Evolutionary conservation across 1,139 yeast genomes (phyloP).

Genomic region (Magnusiomyces ingens): DNA sequence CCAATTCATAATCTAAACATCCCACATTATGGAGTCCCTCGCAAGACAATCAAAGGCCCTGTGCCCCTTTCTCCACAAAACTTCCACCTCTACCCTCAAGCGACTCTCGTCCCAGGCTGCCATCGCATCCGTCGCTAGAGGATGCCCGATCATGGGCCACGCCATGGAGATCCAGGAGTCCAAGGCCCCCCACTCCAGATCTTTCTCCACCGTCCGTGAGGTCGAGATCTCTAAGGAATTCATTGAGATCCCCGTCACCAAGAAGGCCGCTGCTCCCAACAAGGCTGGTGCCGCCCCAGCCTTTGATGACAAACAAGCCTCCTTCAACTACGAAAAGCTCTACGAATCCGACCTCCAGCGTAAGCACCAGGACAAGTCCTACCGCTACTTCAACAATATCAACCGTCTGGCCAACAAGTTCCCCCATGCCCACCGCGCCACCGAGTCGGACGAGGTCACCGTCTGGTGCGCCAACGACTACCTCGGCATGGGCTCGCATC

Average conservation of each 20-base stretch:
- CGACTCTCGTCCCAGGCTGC: constrained; percentile 23
- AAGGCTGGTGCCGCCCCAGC: constrained; percentile 14
- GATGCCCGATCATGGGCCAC: constrained; percentile 84
- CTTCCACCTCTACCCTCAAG: constrained; percentile 53
- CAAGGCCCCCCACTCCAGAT: constrained; percentile 18
- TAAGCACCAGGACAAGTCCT: constrained; percentile 83
- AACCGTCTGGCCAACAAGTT: constrained; percentile 91
- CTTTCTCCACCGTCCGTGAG: constrained; percentile 17
- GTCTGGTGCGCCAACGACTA: constrained; percentile 99
- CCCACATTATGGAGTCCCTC: constrained; percentile 61
- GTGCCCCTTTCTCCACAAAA: constrained; percentile 74
- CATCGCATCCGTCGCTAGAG: constrained; percentile 57
- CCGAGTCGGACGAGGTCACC: constrained; percentile 74
- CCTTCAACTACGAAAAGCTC: constrained; percentile 56
- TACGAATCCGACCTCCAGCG: constrained; percentile 56
- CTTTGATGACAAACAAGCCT: constrained; percentile 38
- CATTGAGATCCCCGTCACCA: constrained; percentile 12
- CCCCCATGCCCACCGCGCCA: constrained; percentile 81
- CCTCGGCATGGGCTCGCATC: constrained; percentile 86
- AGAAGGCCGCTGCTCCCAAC: constrained; percentile 7
- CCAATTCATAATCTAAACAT: neutral
- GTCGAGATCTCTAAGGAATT: constrained; percentile 15
- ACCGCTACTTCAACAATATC: constrained; percentile 93
- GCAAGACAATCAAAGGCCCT: constrained; percentile 70
- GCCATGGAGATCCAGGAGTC: constrained; percentile 45